Conservation (phyloP, 2,329 filamentous ascomycete species). For the Talaromyces sp. region DNA sequence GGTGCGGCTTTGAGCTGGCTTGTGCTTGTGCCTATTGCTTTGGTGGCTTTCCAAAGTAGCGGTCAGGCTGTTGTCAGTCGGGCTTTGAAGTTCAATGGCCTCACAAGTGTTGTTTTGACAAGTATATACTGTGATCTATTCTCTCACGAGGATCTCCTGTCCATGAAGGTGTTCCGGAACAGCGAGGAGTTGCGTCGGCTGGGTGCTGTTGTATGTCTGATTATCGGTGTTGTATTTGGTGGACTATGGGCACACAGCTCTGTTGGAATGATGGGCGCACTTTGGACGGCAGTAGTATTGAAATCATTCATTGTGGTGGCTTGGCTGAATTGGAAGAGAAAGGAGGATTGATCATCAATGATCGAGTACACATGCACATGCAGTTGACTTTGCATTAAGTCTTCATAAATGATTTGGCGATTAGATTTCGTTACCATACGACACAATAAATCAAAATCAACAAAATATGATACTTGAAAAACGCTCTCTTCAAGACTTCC, state of each 20-base stretch:
- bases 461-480: too few relatives aligned
- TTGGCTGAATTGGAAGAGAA: slow-evolving; percentile 65
- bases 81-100: slow-evolving; percentile 67
- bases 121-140: slow-evolving; percentile 82
- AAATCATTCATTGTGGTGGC: slow-evolving; percentile 60
- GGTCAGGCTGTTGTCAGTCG: slow-evolving; percentile 77
- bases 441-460: too few relatives aligned
- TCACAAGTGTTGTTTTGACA: slow-evolving; percentile 79
- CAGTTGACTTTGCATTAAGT: too few relatives aligned
- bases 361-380: not conserved
- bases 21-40: slow-evolving; percentile 66
- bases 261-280: slow-evolving; percentile 55
- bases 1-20: slow-evolving; percentile 54
- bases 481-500: too few relatives aligned
- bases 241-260: slow-evolving; percentile 58
- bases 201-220: slow-evolving; percentile 54
- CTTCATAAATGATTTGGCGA: too few relatives aligned
- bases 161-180: slow-evolving; percentile 42
- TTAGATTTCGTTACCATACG: too few relatives aligned
- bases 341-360: slow-evolving; percentile 24
- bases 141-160: slow-evolving; percentile 62
- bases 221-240: slow-evolving; percentile 58
- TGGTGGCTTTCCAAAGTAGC: slow-evolving; percentile 75
- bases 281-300: slow-evolving; percentile 63
- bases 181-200: slow-evolving; percentile 57